Percentiles rank a stretch among this genome's conserved stretches.
Evolutionary conservation across 2,329 filamentous ascomycete species (phyloP).

Genomic region (Sarocladium brachiariae): DNA sequence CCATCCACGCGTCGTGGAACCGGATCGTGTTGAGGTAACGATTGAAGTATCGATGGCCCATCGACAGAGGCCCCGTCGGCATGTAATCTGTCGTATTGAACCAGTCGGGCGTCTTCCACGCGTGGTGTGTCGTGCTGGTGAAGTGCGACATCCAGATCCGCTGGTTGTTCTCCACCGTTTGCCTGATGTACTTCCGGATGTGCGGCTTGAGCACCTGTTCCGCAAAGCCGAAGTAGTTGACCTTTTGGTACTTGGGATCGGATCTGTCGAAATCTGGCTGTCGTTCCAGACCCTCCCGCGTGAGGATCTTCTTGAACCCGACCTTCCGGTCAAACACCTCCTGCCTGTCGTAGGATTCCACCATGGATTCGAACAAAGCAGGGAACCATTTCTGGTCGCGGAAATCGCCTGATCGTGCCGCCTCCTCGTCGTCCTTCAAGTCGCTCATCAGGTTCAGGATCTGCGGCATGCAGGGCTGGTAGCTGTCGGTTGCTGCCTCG

Average conservation of each 20-base stretch:
- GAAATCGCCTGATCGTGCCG: conserved; percentile 11
- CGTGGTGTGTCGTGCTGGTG: conserved; percentile 34
- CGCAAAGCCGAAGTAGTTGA: conserved; percentile 37
- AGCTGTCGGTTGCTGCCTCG: conserved; percentile 28
- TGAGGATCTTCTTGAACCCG: conserved; percentile 17
- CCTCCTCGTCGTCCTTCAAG: conserved; percentile 12
- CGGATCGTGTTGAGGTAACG: conserved; percentile 34
- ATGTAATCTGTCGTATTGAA: conserved; percentile 25
- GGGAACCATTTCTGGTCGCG: conserved; percentile 14
- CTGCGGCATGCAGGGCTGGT: conserved; percentile 30
- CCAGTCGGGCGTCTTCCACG: conserved; percentile 30
- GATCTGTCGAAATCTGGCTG: conserved; percentile 10
- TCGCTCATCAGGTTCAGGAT: conserved; percentile 15
- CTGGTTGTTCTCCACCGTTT: conserved; percentile 21
- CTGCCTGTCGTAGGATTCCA: conserved; percentile 14
- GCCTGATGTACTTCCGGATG: conserved; percentile 25
- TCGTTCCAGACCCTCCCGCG: conserved; percentile 13
- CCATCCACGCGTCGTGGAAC: conserved; percentile 32
- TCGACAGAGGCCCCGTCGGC: conserved; percentile 12
- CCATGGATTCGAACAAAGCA: conserved; percentile 15
- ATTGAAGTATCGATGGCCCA: conserved; percentile 21
- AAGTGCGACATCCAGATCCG: conserved; percentile 29
- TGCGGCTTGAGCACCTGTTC: conserved; percentile 34
- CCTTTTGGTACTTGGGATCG: conserved; percentile 11
- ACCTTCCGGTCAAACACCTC: conserved; percentile 15